Conservation (phyloP, 805 yeast genomes). For the Metschnikowia picachoensis region DNA sequence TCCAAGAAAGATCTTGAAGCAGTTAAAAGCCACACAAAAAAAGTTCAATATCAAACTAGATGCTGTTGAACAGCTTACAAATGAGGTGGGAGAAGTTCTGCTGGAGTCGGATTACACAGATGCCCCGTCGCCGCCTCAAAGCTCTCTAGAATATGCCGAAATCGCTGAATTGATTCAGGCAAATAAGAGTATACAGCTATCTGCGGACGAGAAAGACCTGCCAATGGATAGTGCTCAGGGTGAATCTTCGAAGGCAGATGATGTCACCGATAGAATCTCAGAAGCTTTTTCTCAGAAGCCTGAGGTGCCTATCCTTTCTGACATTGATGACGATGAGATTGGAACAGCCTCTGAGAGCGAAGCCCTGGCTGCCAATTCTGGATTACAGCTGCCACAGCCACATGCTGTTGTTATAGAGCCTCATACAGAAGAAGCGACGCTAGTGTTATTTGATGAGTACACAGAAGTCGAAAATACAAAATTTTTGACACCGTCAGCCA, state of each 20-base stretch:
- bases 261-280: neutral
- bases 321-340: neutral
- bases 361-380: neutral
- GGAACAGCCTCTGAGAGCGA: neutral
- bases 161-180: neutral
- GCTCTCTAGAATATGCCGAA: neutral
- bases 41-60: slow-evolving; percentile 14
- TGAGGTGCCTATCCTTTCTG: slow-evolving; percentile 11
- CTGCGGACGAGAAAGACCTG: no score
- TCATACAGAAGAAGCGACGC: slow-evolving; percentile 4
- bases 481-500: slow-evolving; percentile 9
- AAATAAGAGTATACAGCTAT: no score
- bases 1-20: slow-evolving; percentile 9
- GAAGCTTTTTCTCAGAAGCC: slow-evolving; percentile 1
- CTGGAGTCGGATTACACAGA: slow-evolving; percentile 2
- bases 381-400: neutral
- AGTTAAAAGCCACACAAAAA: slow-evolving; percentile 13
- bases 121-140: no score
- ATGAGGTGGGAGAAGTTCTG: slow-evolving; percentile 8
- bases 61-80: slow-evolving; percentile 12
- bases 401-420: slow-evolving; percentile 10
- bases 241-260: no score
- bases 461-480: slow-evolving; percentile 12
- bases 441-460: slow-evolving; percentile 10
- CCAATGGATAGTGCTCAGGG: no score